A percentile compares a stretch with the other conserved stretches of the same genome.
Conservation (phyloP, 2,329 filamentous ascomycete genomes). For the Teratosphaeria epicoccoides region DNA sequence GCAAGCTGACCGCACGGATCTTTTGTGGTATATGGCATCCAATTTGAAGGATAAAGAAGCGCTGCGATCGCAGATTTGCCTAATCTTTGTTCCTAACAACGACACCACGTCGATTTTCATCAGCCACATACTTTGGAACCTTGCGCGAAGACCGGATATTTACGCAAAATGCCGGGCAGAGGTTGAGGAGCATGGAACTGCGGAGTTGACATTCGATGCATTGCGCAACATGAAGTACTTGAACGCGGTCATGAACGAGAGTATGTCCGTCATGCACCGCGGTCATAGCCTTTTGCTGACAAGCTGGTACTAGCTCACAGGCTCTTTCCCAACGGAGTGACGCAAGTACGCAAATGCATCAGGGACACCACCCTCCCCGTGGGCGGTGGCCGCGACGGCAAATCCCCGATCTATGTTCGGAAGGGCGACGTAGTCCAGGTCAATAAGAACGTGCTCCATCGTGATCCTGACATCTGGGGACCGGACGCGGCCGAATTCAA, state of each 20-base stretch:
- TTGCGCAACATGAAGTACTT: slow-evolving; percentile 17
- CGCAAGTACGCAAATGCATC: slow-evolving; percentile 30
- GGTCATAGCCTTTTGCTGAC: background rate
- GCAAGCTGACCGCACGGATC: background rate
- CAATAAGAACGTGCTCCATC: slow-evolving; percentile 39
- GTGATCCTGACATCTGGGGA: slow-evolving; percentile 34
- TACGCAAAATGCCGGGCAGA: background rate
- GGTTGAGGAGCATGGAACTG: background rate
- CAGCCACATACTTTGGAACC: too few relatives aligned
- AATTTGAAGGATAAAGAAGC: background rate
- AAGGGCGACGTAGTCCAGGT: slow-evolving; percentile 38
- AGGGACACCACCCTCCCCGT: slow-evolving; percentile 41
- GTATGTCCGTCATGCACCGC: background rate
- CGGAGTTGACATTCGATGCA: background rate
- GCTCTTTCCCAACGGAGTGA: background rate
- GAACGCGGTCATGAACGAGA: background rate
- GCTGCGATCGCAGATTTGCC: background rate
- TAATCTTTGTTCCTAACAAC: background rate
- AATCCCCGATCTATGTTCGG: slow-evolving; percentile 39
- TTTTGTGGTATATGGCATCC: background rate
- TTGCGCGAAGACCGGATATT: too few relatives aligned
- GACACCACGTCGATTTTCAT: too few relatives aligned
- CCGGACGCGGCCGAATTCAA: slow-evolving; percentile 38
- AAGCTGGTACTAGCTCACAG: background rate
- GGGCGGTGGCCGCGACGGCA: slow-evolving; percentile 39